Evolutionary conservation across 768 basidiomycete genomes (phyloP).

Genomic region (Neoboletus subvelutipes): DNA sequence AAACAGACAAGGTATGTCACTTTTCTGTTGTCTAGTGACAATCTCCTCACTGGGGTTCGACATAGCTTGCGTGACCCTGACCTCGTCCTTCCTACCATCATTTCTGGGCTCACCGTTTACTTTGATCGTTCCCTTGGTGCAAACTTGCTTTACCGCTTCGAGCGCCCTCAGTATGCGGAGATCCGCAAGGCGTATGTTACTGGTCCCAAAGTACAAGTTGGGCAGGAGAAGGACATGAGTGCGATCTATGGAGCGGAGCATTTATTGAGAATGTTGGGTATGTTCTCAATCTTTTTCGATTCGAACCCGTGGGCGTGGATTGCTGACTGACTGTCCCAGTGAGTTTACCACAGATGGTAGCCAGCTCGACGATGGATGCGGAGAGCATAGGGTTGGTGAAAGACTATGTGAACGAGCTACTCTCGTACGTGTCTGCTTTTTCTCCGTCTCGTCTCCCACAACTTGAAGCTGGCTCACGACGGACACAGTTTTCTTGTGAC

Average conservation of each 20-base stretch:
- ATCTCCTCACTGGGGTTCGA: not conserved
- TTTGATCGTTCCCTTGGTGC: constrained; percentile 91
- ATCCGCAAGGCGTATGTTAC: constrained; percentile 73
- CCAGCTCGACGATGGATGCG: constrained; percentile 84
- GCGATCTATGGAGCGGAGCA: constrained; percentile 94
- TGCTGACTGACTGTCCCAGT: constrained; percentile 49
- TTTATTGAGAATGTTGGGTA: constrained; percentile 87
- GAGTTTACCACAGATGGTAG: constrained; percentile 88
- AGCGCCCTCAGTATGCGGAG: constrained; percentile 89
- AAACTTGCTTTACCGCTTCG: constrained; percentile 91
- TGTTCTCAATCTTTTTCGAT: constrained; percentile 25
- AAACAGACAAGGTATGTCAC: constrained; percentile 47
- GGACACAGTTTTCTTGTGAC: constrained; percentile 70
- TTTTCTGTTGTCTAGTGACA: not conserved
- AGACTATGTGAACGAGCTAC: constrained; percentile 88
- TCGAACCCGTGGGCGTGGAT: not conserved
- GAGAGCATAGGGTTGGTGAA: constrained; percentile 80
- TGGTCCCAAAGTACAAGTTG: constrained; percentile 64
- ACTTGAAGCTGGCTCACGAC: not conserved
- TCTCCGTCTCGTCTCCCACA: not conserved
- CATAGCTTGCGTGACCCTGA: constrained; percentile 66
- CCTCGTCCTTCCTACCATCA: constrained; percentile 73
- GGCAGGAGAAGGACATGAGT: constrained; percentile 83
- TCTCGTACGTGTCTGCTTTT: constrained; percentile 55
- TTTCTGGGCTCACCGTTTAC: constrained; percentile 84